A percentile compares a stretch with the other conserved stretches of the same genome.
phyloP scores from a whole-genome alignment of 1,284 basidiomycete genomes.

The Mycosarcoma maydis region DNA sequence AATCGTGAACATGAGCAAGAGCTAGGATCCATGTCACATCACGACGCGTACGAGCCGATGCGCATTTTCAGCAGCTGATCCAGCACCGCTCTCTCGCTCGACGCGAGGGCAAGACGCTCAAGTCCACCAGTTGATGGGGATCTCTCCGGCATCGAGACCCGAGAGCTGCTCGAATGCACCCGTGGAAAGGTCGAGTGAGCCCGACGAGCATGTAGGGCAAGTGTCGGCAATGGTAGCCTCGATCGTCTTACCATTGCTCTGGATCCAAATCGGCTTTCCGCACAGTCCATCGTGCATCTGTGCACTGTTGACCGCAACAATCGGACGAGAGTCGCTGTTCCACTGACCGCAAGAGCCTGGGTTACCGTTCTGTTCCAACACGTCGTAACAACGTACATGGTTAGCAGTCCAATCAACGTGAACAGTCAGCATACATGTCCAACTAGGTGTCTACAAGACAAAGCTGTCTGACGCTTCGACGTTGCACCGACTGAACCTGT shows the following conservation, averaged over 20 bases:
- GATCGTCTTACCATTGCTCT: conserved; percentile 46
- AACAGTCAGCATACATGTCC: too few relatives aligned
- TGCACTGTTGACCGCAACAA: conserved; percentile 45
- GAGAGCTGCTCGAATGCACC: conserved; percentile 51
- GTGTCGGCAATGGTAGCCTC: conserved; percentile 40
- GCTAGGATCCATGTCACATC: too few relatives aligned
- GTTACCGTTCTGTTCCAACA: conserved; percentile 55
- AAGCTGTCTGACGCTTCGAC: too few relatives aligned
- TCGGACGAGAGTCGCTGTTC: conserved; percentile 37
- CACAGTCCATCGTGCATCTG: conserved; percentile 38
- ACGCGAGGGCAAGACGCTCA: background rate
- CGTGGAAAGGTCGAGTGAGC: conserved; percentile 48
- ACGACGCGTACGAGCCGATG: too few relatives aligned
- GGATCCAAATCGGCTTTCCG: conserved; percentile 35
- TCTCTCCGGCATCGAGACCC: conserved; percentile 23
- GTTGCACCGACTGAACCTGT: too few relatives aligned
- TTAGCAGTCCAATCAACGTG: too few relatives aligned
- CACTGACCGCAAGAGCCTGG: conserved; percentile 57
- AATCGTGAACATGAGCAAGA: too few relatives aligned
- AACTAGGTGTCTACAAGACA: too few relatives aligned
- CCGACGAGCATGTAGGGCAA: conserved; percentile 52
- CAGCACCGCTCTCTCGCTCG: too few relatives aligned
- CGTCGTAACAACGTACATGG: too few relatives aligned
- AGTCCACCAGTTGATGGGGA: conserved; percentile 46
- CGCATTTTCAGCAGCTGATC: too few relatives aligned